Base-by-base conservation (phyloP, 257 asterid species). In the Buddleja alternifolia region DNA sequence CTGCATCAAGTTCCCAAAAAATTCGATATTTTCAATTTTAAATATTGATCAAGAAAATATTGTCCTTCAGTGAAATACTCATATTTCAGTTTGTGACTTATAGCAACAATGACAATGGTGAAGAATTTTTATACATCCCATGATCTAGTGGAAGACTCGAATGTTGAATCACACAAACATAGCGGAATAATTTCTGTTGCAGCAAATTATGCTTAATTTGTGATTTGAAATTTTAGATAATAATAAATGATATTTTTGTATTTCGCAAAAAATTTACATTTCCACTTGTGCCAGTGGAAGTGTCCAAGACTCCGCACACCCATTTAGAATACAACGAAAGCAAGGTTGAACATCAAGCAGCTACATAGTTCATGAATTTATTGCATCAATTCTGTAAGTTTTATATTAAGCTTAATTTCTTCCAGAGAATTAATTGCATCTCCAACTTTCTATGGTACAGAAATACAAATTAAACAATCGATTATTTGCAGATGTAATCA, bases 61-160 rank as follows among this genome's bases (percentile, higher is more conserved):
- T 34, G n/a, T 8, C 51, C 40, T 54, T 55, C 24, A 37, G 73
- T 4, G 14, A 68, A 44, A 42, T 19, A 46, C 17, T 16, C 10
- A 65, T 12, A 19, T 34, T 41, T 69, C 50, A 57, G 47, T n/a
- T 34, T 58, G 29, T 42, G 39, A 29, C n/a, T n/a, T n/a, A n/a
- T n/a, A n/a, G n/a, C n/a, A n/a, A n/a, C n/a, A n/a, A n/a, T n/a
- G n/a, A 54, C 34, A 70, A 14, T 9, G 29, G 45, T 45, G 56
- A 46, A 48, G 57, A n/a, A 36, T 59, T 59, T 59, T 8, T 32
- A 69, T 56, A 40, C 66, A 67, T 12, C 57, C 8, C 32, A 15
- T 68, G 37, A 24, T 29, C 36, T 3, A 8, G 48, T 36, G 57
- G 23, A n/a, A 56, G 32, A 6, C 65, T 40, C 17, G n/a, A n/a